Evolutionary conservation across 345 rosid species (phyloP).

Genomic region (Brassica cretica): DNA sequence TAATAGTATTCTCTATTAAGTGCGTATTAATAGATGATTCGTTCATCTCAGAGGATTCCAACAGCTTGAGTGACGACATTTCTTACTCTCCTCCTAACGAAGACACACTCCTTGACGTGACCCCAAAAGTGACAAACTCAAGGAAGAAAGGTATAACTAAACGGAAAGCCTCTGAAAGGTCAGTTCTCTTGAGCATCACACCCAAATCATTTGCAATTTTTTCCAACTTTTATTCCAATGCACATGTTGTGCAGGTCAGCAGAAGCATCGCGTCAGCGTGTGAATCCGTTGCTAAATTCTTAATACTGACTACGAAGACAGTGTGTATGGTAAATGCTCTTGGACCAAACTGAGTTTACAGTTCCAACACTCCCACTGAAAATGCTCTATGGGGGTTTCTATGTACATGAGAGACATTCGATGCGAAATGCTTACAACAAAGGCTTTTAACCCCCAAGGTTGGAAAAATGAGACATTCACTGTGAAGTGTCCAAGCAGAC

Average conservation of each 20-base stretch:
- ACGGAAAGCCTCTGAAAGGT: constrained; percentile 58
- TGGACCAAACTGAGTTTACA: constrained; percentile 18
- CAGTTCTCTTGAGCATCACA: constrained; percentile 1
- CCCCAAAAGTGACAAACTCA: background rate
- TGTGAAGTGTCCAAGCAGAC: too few species aligned
- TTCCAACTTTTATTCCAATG: background rate
- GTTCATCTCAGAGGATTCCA: background rate
- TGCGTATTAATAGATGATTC: too few species aligned
- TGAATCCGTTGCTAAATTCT: constrained; percentile 56
- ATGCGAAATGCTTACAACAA: too few species aligned
- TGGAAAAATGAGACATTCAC: too few species aligned
- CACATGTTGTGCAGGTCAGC: constrained; percentile 38
- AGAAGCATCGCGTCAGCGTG: constrained; percentile 40
- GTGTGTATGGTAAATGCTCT: constrained; percentile 66
- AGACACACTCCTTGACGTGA: background rate
- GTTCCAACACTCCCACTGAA: constrained; percentile 4
- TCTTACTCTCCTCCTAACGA: background rate
- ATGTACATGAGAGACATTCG: too few species aligned
- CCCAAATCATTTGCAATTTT: background rate
- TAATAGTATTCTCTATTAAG: too few species aligned
- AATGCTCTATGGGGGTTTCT: too few species aligned
- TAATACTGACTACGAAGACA: constrained; percentile 85
- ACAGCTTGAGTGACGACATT: background rate
- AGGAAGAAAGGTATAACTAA: background rate
- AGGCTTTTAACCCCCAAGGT: too few species aligned